Evolutionary conservation across 2,329 filamentous ascomycete genomes (phyloP).

Genomic region (Colletotrichum liriopes): DNA sequence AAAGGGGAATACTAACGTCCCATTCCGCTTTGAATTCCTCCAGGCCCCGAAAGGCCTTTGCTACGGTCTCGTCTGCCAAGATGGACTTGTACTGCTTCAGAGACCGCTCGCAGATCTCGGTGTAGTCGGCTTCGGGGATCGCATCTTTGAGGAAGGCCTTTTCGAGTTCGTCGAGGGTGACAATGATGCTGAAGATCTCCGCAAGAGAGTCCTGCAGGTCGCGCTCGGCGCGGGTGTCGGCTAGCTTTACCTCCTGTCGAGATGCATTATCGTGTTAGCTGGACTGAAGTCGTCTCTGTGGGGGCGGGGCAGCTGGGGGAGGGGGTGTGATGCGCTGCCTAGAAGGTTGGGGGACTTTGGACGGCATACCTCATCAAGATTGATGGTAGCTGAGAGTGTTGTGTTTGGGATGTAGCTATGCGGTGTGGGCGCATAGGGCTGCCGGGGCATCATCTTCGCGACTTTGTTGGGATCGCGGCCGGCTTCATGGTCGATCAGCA

Average conservation of each 20-base stretch:
- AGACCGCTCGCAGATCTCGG: slow-evolving; percentile 93
- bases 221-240: slow-evolving; percentile 87
- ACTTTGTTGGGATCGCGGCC: slow-evolving; percentile 27
- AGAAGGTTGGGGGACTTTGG: slow-evolving; percentile 30
- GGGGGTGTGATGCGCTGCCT: neutral
- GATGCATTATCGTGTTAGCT: slow-evolving; percentile 39
- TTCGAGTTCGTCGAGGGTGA: slow-evolving; percentile 94
- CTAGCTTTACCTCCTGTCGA: slow-evolving; percentile 89
- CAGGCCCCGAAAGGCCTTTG: slow-evolving; percentile 87
- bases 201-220: slow-evolving; percentile 96
- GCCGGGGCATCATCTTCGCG: slow-evolving; percentile 67
- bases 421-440: slow-evolving; percentile 90
- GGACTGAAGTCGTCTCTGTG: slow-evolving; percentile 67
- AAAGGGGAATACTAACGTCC: slow-evolving; percentile 75
- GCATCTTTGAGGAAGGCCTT: slow-evolving; percentile 98
- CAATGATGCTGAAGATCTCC: slow-evolving; percentile 97
- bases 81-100: slow-evolving; percentile 98
- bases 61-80: slow-evolving; percentile 90
- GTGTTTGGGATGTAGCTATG: slow-evolving; percentile 93
- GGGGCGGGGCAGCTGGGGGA: slow-evolving; percentile 25
- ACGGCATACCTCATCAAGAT: slow-evolving; percentile 84
- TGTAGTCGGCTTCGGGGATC: slow-evolving; percentile 92
- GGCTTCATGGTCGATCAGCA: slow-evolving; percentile 37
- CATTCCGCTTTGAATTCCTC: slow-evolving; percentile 94
- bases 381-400: slow-evolving; percentile 88